These are phyloP conservation scores for Papiliotrema laurentii DNA, from an alignment of 1,284 basidiomycete species.

Conservation along the genomic window DNA sequence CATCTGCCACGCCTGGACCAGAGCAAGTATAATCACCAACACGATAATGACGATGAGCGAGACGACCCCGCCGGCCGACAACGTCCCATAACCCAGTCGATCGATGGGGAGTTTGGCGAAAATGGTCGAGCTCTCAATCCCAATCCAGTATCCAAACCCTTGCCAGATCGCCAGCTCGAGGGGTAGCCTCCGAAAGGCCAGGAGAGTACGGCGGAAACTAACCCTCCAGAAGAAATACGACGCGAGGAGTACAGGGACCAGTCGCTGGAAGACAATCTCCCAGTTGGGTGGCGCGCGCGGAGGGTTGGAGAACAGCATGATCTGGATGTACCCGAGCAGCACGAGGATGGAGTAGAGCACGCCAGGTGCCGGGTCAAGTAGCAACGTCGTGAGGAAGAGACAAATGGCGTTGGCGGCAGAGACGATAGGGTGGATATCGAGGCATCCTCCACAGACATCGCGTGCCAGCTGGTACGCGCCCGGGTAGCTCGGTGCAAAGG, in stretches of 20 bases:
- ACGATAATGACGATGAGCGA: constrained; percentile 26
- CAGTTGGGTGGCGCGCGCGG: constrained; percentile 30
- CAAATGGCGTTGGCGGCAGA: constrained; percentile 33
- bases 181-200: constrained; percentile 29
- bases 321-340: constrained; percentile 35
- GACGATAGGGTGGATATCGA: constrained; percentile 37
- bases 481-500: constrained; percentile 30
- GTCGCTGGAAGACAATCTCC: constrained; percentile 23
- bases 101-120: constrained; percentile 39
- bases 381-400: constrained; percentile 28
- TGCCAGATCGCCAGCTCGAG: constrained; percentile 39
- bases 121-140: constrained; percentile 36
- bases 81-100: constrained; percentile 32
- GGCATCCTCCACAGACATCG: constrained; percentile 12
- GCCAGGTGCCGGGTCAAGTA: constrained; percentile 26
- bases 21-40: constrained; percentile 23
- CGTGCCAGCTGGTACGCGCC: constrained; percentile 28
- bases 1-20: constrained; percentile 31
- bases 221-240: constrained; percentile 40
- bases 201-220: constrained; percentile 25
- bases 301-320: constrained; percentile 30
- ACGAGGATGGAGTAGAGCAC: constrained; percentile 27
- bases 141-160: constrained; percentile 43
- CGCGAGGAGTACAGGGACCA: constrained; percentile 25
- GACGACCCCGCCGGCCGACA: constrained; percentile 27